Base-by-base conservation (phyloP, 306 rosid species). In the Gynostemma pentaphyllum region DNA sequence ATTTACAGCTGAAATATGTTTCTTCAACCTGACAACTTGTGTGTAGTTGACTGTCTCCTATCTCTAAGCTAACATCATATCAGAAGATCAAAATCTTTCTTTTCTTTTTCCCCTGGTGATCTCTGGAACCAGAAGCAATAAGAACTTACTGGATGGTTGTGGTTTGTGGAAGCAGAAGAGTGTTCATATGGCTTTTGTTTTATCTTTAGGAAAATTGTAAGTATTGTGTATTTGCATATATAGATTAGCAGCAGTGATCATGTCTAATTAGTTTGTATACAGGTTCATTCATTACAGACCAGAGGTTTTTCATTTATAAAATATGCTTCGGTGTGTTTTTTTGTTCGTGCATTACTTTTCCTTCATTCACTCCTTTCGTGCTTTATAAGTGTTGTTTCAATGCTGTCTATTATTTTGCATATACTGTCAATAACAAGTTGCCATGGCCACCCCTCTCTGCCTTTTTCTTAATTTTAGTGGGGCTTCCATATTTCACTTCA, bases 1-100 rank as follows among this genome's bases (percentile, higher is more conserved):
- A 76, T 76, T 50, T 80, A 78, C 94, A 90, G 76, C 72, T 63
- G 67, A 76, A 76, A 74, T 69, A 78, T 45, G 57, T 66, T 72
- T 64, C 78, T 66, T 48, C 75, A 57, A 84, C 72, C 70, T 77
- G 68, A 68, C 75, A 68, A 68, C 76, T 62, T 75, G 80, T 78
- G 67, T 64, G 73, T 65, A 73, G 21, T 52, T 52, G 22, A 60
- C 66, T 60, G 34, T 60, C 34, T 32, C 3, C 37, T 32, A 7
- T 32, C 37, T 39, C n/a, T 67, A 49, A 64, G 56, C 77, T 73
- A 52, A 52, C 73, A 39, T 72, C 68, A 64, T 61, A 77, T 80
- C 46, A 48, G 21, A 80, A 60, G 49, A 60, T 60, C 34, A 60
- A 39, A 23, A 30, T 41, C 48, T 39, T 12, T 36, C 7, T 14